Evolutionary conservation across 805 yeast species (phyloP), one percentile per base, ranked within the genome.

Genomic region (Komagataella mondaviorum): DNA sequence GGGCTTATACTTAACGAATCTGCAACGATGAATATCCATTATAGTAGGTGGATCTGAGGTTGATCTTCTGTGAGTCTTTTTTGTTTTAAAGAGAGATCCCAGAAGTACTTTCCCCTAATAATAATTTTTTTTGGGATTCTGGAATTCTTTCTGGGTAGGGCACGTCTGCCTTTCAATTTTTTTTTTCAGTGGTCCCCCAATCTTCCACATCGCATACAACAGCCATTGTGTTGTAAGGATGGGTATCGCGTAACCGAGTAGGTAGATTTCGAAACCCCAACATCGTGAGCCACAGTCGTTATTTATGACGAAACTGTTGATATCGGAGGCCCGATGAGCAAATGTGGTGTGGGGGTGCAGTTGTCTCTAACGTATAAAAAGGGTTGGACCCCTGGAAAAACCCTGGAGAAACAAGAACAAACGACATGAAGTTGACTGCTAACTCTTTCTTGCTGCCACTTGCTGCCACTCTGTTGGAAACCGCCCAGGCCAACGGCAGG

Each of bases 1-100:
- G 3, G 97, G 91, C 10, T 83, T 78, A 58, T 80, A 86, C 65
- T 91, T 96, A 66, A 89, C 88, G 68, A 93, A 91, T 51, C 96
- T 76, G 64, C 96, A 86, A 61, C 97, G 79, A 66, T 91, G 97
- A 57, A 91, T 77, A 63, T 84, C 82, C 86, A 85, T 82, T 18
- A 46, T 47, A 46, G n/a, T 50, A 17, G 16, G 14, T 46, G 48
- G 23, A 23, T 46, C 75, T 47, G 8, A 30, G 39, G 39, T 30
- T 30, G 39, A 30, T 12, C 39, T 30, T 30, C 39, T 30, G 39
- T 30, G 39, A 30, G 39, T 30, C 39, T 30, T 30, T 24, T 24
- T 30, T 14, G 39, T 12, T 14, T 10, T 30, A 30, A 12, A 30
- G 39, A 10, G 14, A 14, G 39, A 30, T 30, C n/a, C 12, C 14